A percentile compares a stretch with the other conserved stretches of the same genome.
Conservation (phyloP, 768 basidiomycete genomes). For the Rhizopogon rudus region DNA sequence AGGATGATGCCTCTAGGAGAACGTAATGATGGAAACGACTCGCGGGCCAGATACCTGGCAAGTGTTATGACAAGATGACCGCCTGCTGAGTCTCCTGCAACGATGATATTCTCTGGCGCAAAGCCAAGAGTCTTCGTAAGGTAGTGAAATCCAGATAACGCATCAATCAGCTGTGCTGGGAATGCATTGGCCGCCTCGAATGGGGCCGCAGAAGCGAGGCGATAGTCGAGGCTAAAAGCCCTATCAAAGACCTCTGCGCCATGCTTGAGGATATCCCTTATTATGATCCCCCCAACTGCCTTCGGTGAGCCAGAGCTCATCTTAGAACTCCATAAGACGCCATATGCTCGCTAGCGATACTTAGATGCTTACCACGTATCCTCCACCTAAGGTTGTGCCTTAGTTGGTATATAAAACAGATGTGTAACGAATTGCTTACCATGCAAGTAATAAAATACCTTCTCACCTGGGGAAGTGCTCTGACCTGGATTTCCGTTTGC, state of each 20-base stretch:
- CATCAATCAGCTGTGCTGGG: constrained; percentile 34
- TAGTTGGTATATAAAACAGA: background rate
- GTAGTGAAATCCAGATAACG: constrained; percentile 31
- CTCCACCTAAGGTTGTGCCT: constrained; percentile 1
- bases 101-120: constrained; percentile 24
- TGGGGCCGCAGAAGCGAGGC: constrained; percentile 22
- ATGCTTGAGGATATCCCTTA: background rate
- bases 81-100: constrained; percentile 36
- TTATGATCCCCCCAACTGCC: background rate
- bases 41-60: constrained; percentile 12
- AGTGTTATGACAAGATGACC: constrained; percentile 29
- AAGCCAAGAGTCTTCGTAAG: constrained; percentile 26
- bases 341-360: background rate
- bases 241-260: constrained; percentile 1
- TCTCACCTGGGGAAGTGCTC: constrained; percentile 23
- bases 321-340: background rate
- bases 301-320: background rate
- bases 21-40: background rate
- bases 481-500: constrained; percentile 11
- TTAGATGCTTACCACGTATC: background rate
- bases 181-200: constrained; percentile 21
- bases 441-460: constrained; percentile 29
- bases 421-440: constrained; percentile 9
- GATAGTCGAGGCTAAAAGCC: constrained; percentile 23
- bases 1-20: constrained; percentile 8